These are phyloP conservation scores for Falciphora oryzae DNA, from an alignment of 2,329 filamentous ascomycete species.

Conservation along the genomic window DNA sequence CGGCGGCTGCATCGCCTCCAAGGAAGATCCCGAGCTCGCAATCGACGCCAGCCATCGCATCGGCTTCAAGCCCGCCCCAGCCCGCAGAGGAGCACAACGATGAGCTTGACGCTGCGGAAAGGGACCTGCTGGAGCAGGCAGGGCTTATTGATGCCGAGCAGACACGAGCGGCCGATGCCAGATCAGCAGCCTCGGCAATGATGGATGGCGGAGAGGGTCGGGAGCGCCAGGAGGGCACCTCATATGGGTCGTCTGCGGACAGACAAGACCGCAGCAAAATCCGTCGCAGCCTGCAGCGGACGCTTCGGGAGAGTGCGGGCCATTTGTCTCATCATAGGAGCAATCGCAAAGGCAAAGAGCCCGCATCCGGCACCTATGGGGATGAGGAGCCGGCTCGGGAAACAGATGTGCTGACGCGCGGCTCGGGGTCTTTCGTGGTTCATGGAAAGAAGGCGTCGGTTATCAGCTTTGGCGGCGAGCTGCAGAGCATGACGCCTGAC, in stretches of 20 bases:
- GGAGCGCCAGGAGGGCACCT: conserved; percentile 3
- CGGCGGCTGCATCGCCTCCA: conserved; percentile 26
- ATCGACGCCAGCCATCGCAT: conserved; percentile 23
- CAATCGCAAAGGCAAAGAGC: conserved; percentile 69
- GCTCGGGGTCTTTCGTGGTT: conserved; percentile 85
- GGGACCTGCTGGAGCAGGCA: conserved; percentile 60
- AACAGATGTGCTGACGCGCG: conserved; percentile 64
- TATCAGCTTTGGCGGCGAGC: conserved; percentile 91
- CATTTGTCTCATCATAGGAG: conserved; percentile 62
- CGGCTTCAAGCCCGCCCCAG: neutral
- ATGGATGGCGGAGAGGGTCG: neutral
- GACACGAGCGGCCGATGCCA: conserved; percentile 33
- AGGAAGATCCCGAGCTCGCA: conserved; percentile 25
- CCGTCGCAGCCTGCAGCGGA: conserved; percentile 82
- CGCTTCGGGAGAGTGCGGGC: conserved; percentile 72
- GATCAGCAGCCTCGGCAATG: conserved; percentile 6
- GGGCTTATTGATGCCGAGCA: conserved; percentile 49
- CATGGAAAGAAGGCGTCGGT: conserved; percentile 98
- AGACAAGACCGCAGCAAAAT: conserved; percentile 61
- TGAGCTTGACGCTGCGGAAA: conserved; percentile 60
- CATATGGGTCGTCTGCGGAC: conserved; percentile 24
- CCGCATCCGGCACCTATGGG: neutral
- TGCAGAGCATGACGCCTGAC: conserved; percentile 66
- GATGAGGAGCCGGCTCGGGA: conserved; percentile 23
- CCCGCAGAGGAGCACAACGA: conserved; percentile 18